phyloP scores from a whole-genome alignment of 192 early-diverging fungal genomes.

The Thamnidium elegans region DNA sequence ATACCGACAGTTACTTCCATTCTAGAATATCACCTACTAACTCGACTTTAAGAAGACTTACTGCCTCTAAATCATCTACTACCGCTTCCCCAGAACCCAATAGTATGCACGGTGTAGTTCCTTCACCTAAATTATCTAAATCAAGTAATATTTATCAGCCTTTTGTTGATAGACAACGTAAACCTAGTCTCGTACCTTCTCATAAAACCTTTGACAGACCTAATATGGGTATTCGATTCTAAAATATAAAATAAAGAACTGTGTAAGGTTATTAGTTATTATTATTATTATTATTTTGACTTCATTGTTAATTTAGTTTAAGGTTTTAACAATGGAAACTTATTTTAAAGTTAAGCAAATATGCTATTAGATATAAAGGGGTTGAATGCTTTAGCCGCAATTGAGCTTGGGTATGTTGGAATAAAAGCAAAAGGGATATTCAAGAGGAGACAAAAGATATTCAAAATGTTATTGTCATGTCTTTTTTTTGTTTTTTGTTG shows the following conservation, averaged over 20 bases:
- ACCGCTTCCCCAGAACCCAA: neutral
- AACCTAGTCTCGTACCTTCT: conserved; percentile 7
- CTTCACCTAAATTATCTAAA: conserved; percentile 18
- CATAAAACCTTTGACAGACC: conserved; percentile 11
- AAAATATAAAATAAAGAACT: neutral
- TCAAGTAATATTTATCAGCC: neutral
- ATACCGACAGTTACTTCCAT: neutral
- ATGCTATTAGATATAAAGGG: too few relatives aligned
- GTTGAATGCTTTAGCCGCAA: too few relatives aligned
- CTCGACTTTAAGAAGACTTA: conserved; percentile 3
- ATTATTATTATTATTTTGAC: neutral
- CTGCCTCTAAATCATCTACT: conserved; percentile 13
- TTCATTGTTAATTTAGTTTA: neutral
- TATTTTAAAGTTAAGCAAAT: too few relatives aligned
- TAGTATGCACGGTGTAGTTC: neutral
- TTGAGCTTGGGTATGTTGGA: too few relatives aligned
- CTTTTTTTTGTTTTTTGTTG: too few relatives aligned
- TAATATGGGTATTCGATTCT: conserved; percentile 14
- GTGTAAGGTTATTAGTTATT: too few relatives aligned
- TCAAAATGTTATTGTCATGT: too few relatives aligned
- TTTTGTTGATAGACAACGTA: conserved; percentile 9
- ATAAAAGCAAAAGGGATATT: too few relatives aligned
- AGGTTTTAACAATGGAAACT: too few relatives aligned
- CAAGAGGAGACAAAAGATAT: too few relatives aligned
- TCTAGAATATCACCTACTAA: conserved; percentile 7